Conservation (phyloP, 2,329 filamentous ascomycete genomes). For the Ophiocordyceps unilateralis region DNA sequence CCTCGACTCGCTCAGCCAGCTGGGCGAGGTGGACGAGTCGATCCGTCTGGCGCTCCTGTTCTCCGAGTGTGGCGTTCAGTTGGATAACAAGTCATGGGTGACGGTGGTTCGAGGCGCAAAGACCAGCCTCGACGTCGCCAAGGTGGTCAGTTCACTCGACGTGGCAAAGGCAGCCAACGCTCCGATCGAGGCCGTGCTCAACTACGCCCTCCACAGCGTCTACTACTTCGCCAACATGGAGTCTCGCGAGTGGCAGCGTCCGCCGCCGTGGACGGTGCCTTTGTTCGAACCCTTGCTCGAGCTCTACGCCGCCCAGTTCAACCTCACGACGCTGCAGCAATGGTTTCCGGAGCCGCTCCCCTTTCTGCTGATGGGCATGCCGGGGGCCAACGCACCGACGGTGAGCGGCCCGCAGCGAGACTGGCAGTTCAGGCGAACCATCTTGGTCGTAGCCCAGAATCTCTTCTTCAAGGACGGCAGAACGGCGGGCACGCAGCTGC, state of each 20-base stretch:
- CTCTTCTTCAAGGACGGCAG: constrained; percentile 11
- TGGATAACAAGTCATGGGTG: constrained; percentile 50
- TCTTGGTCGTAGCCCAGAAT: constrained; percentile 15
- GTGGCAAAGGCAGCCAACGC: constrained; percentile 31
- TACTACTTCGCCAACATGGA: constrained; percentile 26
- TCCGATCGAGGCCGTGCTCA: constrained; percentile 16
- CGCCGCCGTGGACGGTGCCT: constrained; percentile 16
- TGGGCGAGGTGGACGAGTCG: constrained; percentile 17
- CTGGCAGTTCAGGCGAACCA: constrained; percentile 14
- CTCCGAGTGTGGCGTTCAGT: constrained; percentile 28
- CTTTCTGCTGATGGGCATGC: constrained; percentile 6
- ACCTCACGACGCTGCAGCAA: constrained; percentile 25
- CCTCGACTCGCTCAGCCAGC: constrained; percentile 53
- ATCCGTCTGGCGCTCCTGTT: constrained; percentile 16
- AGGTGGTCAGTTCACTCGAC: constrained; percentile 24
- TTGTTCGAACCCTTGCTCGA: constrained; percentile 30
- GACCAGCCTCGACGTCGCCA: constrained; percentile 29
- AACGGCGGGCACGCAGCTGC: constrained; percentile 9
- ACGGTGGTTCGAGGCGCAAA: constrained; percentile 59
- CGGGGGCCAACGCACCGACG: not conserved
- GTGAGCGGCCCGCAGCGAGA: not conserved
- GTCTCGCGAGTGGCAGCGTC: constrained; percentile 10
- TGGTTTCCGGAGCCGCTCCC: constrained; percentile 19
- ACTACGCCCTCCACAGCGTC: constrained; percentile 29
- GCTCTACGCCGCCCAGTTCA: constrained; percentile 30